Conservation (phyloP, 768 basidiomycete species). For the Cyclocybe cylindracea region DNA sequence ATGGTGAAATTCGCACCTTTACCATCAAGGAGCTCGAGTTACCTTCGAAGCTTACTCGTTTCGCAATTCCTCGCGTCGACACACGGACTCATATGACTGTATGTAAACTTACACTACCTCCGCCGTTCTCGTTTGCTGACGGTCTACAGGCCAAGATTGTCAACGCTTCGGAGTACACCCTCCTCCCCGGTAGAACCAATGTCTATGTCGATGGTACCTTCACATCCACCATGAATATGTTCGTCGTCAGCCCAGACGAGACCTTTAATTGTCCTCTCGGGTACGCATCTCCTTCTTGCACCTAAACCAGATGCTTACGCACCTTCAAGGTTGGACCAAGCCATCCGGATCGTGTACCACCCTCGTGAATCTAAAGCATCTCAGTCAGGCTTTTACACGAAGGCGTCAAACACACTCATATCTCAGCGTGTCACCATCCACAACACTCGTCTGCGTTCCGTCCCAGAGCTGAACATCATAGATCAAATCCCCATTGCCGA, state of each 20-base stretch:
- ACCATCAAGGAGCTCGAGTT: slow-evolving; percentile 31
- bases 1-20: slow-evolving; percentile 29
- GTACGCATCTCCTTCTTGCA: slow-evolving; percentile 25
- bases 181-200: slow-evolving; percentile 34
- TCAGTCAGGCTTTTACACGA: slow-evolving; percentile 34
- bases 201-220: slow-evolving; percentile 45
- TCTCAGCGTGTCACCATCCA: slow-evolving; percentile 37
- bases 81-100: slow-evolving; percentile 33
- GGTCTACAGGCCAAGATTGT: slow-evolving; percentile 33
- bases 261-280: slow-evolving; percentile 41
- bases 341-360: slow-evolving; percentile 39
- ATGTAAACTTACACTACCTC: neutral
- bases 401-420: slow-evolving; percentile 27
- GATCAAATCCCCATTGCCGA: slow-evolving; percentile 38
- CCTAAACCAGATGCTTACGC: neutral
- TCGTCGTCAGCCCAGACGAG: slow-evolving; percentile 36
- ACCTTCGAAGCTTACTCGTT: slow-evolving; percentile 35
- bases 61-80: slow-evolving; percentile 36
- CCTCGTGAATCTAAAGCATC: slow-evolving; percentile 32
- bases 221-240: slow-evolving; percentile 34
- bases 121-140: neutral
- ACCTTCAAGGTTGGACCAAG: slow-evolving; percentile 33
- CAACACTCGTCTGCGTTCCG: slow-evolving; percentile 30
- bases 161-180: slow-evolving; percentile 39
- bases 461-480: slow-evolving; percentile 29